Evolutionary conservation across 108 stramenopile genomes (phyloP).

Genomic region (Pseudonitzschia multiseries): DNA sequence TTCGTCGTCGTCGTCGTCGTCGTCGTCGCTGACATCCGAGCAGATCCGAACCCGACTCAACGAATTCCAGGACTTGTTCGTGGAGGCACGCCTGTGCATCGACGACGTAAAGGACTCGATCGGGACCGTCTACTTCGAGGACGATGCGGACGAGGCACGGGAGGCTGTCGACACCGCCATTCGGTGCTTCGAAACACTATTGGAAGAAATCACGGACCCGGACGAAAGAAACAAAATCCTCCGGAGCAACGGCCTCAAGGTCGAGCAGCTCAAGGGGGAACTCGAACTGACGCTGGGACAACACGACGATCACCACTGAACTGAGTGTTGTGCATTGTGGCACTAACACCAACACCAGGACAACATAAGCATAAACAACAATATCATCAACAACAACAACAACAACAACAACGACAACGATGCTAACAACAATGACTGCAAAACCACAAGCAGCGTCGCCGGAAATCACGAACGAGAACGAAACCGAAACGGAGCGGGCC

Average conservation of each 20-base stretch:
- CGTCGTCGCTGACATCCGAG: not conserved
- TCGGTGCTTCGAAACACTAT: slow-evolving; percentile 22
- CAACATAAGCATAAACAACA: too few relatives aligned
- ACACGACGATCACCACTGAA: slow-evolving; percentile 16
- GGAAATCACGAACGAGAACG: too few relatives aligned
- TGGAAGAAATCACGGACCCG: slow-evolving; percentile 24
- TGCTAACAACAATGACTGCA: too few relatives aligned
- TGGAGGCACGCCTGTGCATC: slow-evolving; percentile 49
- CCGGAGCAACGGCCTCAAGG: slow-evolving; percentile 46
- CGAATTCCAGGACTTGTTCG: slow-evolving; percentile 54
- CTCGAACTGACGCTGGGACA: slow-evolving; percentile 33
- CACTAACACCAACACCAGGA: too few relatives aligned
- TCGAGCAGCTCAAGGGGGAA: slow-evolving; percentile 57
- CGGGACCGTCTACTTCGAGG: slow-evolving; percentile 49
- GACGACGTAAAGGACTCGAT: slow-evolving; percentile 39
- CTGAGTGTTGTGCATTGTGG: too few relatives aligned
- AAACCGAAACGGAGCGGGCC: too few relatives aligned
- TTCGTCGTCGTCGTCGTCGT: slow-evolving; percentile 3
- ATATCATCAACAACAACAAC: too few relatives aligned
- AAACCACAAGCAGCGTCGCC: too few relatives aligned
- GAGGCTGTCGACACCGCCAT: slow-evolving; percentile 44
- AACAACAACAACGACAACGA: too few relatives aligned
- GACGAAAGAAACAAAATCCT: slow-evolving; percentile 35
- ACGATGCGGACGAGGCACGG: slow-evolving; percentile 41
- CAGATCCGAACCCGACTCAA: slow-evolving; percentile 18